Conservation (phyloP, 371 early-diverging fungal genomes). For the Thermomucor indicae-seudaticae region DNA sequence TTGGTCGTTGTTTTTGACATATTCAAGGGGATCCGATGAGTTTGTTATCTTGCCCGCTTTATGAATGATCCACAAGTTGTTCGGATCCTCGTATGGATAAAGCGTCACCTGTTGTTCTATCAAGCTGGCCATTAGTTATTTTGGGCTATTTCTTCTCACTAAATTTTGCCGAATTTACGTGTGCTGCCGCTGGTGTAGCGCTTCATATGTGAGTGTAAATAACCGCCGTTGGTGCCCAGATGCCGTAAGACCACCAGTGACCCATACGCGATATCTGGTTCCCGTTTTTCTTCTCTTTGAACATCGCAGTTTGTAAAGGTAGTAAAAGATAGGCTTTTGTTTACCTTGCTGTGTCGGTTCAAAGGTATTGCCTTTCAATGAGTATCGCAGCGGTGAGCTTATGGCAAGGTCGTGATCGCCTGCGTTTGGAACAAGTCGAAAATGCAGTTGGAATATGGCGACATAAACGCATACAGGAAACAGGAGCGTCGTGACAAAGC, state of each 20-base stretch:
- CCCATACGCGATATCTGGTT: slow-evolving; percentile 74
- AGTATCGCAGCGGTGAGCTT: slow-evolving; percentile 69
- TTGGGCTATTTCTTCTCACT: background rate
- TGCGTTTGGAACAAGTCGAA: slow-evolving; percentile 50
- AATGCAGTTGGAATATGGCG: slow-evolving; percentile 79
- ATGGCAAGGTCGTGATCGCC: slow-evolving; percentile 85
- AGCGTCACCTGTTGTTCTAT: slow-evolving; percentile 90
- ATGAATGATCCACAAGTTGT: slow-evolving; percentile 82
- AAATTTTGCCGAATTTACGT: slow-evolving; percentile 36
- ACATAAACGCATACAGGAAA: slow-evolving; percentile 83
- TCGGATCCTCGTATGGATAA: slow-evolving; percentile 84
- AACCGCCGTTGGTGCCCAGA: slow-evolving; percentile 67
- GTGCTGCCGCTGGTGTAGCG: slow-evolving; percentile 77
- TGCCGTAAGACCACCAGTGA: slow-evolving; percentile 76
- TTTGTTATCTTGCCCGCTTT: slow-evolving; percentile 36
- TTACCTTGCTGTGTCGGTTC: slow-evolving; percentile 21
- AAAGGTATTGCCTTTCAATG: slow-evolving; percentile 19
- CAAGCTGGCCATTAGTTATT: background rate
- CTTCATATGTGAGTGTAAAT: slow-evolving; percentile 86
- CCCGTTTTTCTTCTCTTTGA: no score
- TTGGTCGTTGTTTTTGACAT: slow-evolving; percentile 56
- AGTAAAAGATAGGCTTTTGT: background rate
- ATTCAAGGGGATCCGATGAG: slow-evolving; percentile 31
- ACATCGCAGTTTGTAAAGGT: slow-evolving; percentile 4
- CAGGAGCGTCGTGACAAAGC: slow-evolving; percentile 66